These are phyloP conservation scores for Penicillium sp. DNA, from an alignment of 2,329 filamentous ascomycete genomes.

Conservation along the genomic window DNA sequence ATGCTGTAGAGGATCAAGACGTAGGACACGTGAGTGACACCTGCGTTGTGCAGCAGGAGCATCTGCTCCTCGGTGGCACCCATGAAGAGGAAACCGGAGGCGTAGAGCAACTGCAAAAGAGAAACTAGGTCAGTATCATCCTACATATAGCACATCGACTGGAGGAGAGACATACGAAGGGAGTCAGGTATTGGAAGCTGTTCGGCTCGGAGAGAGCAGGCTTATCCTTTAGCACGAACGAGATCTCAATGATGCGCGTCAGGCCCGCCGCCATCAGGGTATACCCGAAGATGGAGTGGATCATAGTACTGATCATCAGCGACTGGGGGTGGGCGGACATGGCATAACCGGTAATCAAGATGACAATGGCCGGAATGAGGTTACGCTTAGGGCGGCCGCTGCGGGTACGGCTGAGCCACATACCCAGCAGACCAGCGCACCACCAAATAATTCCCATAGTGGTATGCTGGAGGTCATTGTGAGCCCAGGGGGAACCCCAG, in stretches of 20 bases:
- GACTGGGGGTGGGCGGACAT: conserved; percentile 89
- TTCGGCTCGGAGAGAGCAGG: conserved; percentile 57
- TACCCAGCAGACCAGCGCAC: conserved; percentile 79
- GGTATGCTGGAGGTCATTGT: conserved; percentile 93
- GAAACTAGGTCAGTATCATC: conserved; percentile 18
- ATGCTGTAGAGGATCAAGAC: conserved; percentile 84
- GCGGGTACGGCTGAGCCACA: conserved; percentile 81
- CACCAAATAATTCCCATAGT: conserved; percentile 99
- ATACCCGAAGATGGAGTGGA: conserved; percentile 85
- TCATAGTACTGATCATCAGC: conserved; percentile 72
- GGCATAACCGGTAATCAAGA: conserved; percentile 84
- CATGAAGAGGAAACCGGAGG: conserved; percentile 94
- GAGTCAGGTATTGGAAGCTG: conserved; percentile 62
- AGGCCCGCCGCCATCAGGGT: conserved; percentile 84
- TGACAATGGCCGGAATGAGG: conserved; percentile 82
- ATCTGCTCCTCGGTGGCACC: conserved; percentile 96
- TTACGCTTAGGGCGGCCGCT: conserved; percentile 84
- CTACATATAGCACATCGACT: conserved; percentile 9
- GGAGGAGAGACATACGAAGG: conserved; percentile 53
- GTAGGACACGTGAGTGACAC: conserved; percentile 83
- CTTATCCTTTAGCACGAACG: conserved; percentile 72
- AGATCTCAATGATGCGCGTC: conserved; percentile 79
- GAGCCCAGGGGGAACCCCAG: conserved; percentile 82
- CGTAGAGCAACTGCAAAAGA: conserved; percentile 64
- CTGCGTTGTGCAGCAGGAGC: conserved; percentile 60